Conservation (phyloP, 805 yeast genomes). For the Kuraishia floccosa region DNA sequence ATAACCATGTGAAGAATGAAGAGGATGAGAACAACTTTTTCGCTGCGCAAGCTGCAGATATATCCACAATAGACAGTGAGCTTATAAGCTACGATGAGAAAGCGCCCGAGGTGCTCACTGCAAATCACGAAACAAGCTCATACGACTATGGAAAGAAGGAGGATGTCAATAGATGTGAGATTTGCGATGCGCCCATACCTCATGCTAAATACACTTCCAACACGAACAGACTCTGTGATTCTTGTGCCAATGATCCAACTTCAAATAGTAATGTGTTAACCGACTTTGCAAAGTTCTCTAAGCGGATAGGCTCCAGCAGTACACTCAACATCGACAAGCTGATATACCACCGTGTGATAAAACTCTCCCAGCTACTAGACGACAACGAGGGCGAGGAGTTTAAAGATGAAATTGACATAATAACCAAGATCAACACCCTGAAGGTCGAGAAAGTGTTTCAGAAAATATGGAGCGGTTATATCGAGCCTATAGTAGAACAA, state of each 20-base stretch:
- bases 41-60: background rate
- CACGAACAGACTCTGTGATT: too few relatives aligned
- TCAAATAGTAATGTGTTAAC: background rate
- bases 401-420: constrained; percentile 3
- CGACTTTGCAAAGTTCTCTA: background rate
- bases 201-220: too few relatives aligned
- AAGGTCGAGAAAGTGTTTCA: background rate
- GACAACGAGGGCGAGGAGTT: constrained; percentile 1
- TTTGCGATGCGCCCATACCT: too few relatives aligned
- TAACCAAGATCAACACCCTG: background rate
- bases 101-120: too few relatives aligned
- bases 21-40: background rate
- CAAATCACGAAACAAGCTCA: too few relatives aligned
- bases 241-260: constrained; percentile 1
- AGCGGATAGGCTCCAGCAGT: constrained; percentile 1
- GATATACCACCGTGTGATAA: background rate
- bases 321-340: background rate
- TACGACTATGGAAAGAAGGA: too few relatives aligned
- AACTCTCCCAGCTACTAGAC: background rate
- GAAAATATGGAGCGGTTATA: background rate
- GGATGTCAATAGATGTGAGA: too few relatives aligned
- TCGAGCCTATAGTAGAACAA: too few relatives aligned
- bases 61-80: constrained; percentile 1
- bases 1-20: background rate
- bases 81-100: constrained; percentile 2